These are phyloP conservation scores for Tanozyma kutaoensis DNA, from an alignment of 805 yeast genomes.

Conservation along the genomic window DNA sequence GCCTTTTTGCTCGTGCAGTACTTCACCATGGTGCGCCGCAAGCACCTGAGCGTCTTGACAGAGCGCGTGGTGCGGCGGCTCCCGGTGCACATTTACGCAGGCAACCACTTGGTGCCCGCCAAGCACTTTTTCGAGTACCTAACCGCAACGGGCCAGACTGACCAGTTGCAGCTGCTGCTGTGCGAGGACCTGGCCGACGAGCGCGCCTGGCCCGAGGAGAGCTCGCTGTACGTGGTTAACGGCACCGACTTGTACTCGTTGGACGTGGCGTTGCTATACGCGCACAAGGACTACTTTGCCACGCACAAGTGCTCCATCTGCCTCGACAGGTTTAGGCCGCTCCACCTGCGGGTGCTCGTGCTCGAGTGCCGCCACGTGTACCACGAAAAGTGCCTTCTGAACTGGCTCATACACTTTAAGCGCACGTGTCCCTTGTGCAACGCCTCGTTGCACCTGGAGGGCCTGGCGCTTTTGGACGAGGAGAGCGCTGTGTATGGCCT, in stretches of 20 bases:
- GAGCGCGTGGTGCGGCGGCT: constrained; percentile 18
- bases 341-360: constrained; percentile 33
- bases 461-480: no score
- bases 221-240: no score
- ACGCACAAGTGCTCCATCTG: constrained; percentile 50
- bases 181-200: no score
- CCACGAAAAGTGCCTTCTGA: constrained; percentile 43
- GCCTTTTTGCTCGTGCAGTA: constrained; percentile 18
- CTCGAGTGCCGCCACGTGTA: constrained; percentile 51
- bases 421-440: constrained; percentile 51
- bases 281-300: constrained; percentile 4
- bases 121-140: constrained; percentile 16
- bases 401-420: constrained; percentile 44
- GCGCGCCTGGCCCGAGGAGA: no score
- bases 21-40: constrained; percentile 13
- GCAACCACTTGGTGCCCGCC: constrained; percentile 18
- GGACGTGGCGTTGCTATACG: constrained; percentile 2
- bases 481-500: no score
- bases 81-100: constrained; percentile 24
- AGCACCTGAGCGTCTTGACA: constrained; percentile 14
- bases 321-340: constrained; percentile 36
- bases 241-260: constrained; percentile 3
- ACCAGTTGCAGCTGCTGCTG: not conserved
- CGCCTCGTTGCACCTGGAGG: no score
- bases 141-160: constrained; percentile 16